These are phyloP conservation scores for Colletotrichum musae DNA, from an alignment of 2,329 filamentous ascomycete species.

Conservation along the genomic window DNA sequence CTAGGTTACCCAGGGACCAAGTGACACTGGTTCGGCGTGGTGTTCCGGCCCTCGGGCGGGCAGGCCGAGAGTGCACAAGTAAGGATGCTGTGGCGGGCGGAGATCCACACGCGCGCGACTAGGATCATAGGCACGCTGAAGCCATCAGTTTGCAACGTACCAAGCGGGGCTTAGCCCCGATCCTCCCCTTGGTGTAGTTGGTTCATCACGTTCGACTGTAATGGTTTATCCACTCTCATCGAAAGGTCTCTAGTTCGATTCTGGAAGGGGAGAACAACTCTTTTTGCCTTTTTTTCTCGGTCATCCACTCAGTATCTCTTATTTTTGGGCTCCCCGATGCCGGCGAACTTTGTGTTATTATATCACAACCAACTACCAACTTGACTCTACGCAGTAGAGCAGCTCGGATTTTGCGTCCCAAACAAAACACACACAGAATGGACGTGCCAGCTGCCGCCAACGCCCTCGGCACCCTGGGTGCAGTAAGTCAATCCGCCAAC, in stretches of 20 bases:
- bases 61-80: too few species aligned
- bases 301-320: background rate
- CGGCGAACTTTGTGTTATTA: background rate
- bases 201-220: slow-evolving; percentile 43
- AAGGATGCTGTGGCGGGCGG: too few species aligned
- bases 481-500: slow-evolving; percentile 54
- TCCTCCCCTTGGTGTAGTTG: slow-evolving; percentile 41
- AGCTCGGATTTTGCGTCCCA: background rate
- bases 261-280: slow-evolving; percentile 32
- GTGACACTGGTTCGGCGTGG: too few species aligned
- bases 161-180: slow-evolving; percentile 32
- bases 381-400: background rate
- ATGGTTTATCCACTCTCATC: slow-evolving; percentile 35
- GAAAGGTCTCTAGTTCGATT: slow-evolving; percentile 42
- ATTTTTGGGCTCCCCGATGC: slow-evolving; percentile 10
- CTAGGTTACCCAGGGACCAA: too few species aligned
- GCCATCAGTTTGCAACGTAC: accelerated
- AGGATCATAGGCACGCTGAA: background rate
- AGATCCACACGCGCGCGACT: background rate
- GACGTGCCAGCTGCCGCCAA: slow-evolving; percentile 70
- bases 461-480: slow-evolving; percentile 71
- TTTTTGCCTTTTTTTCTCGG: slow-evolving; percentile 43
- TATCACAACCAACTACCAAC: background rate
- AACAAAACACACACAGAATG: slow-evolving; percentile 66
- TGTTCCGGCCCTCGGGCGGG: too few species aligned